Evolutionary conservation across 176 grass and related monocot species (phyloP).

Genomic region (Elaeis guineensis): DNA sequence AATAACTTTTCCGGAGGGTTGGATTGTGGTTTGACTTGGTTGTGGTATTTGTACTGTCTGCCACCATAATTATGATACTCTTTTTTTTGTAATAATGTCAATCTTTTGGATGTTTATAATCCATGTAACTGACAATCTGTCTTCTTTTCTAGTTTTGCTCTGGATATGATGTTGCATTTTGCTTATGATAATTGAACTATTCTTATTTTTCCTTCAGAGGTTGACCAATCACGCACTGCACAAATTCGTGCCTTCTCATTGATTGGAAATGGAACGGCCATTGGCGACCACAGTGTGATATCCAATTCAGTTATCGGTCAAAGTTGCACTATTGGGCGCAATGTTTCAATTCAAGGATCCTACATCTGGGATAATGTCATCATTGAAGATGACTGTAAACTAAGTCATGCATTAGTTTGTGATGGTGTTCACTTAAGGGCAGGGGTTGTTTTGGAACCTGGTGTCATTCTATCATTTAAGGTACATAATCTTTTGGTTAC

Average conservation of each 20-base stretch:
- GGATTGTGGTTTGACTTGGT: too few relatives aligned
- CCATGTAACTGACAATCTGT: too few relatives aligned
- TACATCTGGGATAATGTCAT: conserved; percentile 85
- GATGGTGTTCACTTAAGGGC: conserved; percentile 65
- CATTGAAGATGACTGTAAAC: conserved; percentile 89
- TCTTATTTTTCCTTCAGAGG: conserved; percentile 41
- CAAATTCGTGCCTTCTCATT: conserved; percentile 63
- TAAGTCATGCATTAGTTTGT: conserved; percentile 73
- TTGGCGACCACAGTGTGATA: conserved; percentile 55
- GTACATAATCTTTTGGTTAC: conserved; percentile 21
- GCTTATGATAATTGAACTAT: conserved; percentile 3
- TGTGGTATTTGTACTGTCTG: too few relatives aligned
- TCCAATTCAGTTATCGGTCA: conserved; percentile 71
- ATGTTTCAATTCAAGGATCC: conserved; percentile 59
- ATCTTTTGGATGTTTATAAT: too few relatives aligned
- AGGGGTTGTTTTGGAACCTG: conserved; percentile 63
- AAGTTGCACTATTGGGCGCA: conserved; percentile 59
- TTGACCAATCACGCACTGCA: conserved; percentile 50
- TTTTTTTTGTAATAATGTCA: too few relatives aligned
- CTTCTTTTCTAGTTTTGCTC: too few relatives aligned
- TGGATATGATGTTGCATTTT: neutral
- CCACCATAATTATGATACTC: too few relatives aligned
- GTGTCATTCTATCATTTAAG: conserved; percentile 92
- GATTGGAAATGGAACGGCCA: conserved; percentile 63
- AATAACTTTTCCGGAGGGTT: too few relatives aligned